phyloP scores from a whole-genome alignment of 1,139 yeast species.

The Blastobotrys illinoisensis region DNA sequence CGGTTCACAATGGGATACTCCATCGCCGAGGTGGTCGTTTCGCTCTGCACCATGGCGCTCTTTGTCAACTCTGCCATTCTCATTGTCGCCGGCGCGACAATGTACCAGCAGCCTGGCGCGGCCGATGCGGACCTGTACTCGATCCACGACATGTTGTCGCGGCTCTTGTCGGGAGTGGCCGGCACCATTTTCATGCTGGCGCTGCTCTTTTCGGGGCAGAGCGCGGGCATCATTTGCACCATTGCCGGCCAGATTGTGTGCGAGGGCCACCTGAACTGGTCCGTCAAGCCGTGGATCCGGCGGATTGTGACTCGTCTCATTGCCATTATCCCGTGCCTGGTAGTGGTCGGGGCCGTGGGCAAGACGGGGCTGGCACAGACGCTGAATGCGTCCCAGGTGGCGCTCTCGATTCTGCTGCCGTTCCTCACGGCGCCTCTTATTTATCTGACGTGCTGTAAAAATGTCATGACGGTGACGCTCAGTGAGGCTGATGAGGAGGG shows the following conservation, averaged over 20 bases:
- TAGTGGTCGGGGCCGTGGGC: slow-evolving; percentile 53
- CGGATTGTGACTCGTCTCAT: slow-evolving; percentile 64
- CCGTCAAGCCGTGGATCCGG: slow-evolving; percentile 68
- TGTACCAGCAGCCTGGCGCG: slow-evolving; percentile 56
- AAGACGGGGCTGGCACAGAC: slow-evolving; percentile 58
- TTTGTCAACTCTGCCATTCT: slow-evolving; percentile 76
- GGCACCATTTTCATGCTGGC: slow-evolving; percentile 78
- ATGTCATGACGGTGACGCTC: slow-evolving; percentile 49
- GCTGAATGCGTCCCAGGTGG: slow-evolving; percentile 71
- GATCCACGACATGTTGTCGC: slow-evolving; percentile 54
- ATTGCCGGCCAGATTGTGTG: slow-evolving; percentile 83
- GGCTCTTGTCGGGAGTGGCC: slow-evolving; percentile 60
- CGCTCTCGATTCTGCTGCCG: slow-evolving; percentile 65
- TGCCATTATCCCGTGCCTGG: slow-evolving; percentile 67
- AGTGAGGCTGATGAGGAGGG: slow-evolving; percentile 8
- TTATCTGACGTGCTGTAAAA: slow-evolving; percentile 61
- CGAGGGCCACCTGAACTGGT: slow-evolving; percentile 80
- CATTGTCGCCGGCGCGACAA: slow-evolving; percentile 68
- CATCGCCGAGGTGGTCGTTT: slow-evolving; percentile 55
- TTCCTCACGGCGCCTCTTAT: slow-evolving; percentile 73
- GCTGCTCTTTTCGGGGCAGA: slow-evolving; percentile 66
- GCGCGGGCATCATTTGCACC: slow-evolving; percentile 83
- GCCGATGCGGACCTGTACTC: slow-evolving; percentile 69
- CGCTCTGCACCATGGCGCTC: slow-evolving; percentile 67
- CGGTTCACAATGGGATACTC: slow-evolving; percentile 63